Evolutionary conservation across 768 basidiomycete genomes (phyloP), one percentile per base, ranked within the genome.

Genomic region (Kwoniella dejecticola): DNA sequence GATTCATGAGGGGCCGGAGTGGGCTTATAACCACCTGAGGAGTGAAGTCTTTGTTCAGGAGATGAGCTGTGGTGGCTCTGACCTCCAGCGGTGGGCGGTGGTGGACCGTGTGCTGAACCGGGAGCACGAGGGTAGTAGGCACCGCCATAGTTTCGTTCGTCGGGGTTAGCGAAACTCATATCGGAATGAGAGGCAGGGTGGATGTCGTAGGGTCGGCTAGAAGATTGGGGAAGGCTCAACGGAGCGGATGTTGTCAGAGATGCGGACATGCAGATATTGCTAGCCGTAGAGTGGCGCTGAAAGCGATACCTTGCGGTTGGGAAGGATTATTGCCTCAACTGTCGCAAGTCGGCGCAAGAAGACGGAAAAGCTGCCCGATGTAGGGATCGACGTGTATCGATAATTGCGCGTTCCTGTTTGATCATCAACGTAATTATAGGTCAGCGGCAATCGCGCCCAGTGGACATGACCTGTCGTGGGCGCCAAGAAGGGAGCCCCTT

Each of bases 201-300:
- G 36, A 44, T 30, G 45, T 53, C 52, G 63, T 57, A 63, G 44
- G 57, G 52, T 47, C 52, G 57, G 45, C 36, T 45, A 19, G 57
- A 31, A 27, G 63, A 44, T 31, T 57, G 63, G 36, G 63, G 50
- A 11, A 64, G 38, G 46, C 57, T 59, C 63, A 64, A 38, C 24
- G 63, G 63, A 64, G 63, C 63, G 24, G 63, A 64, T 42, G 63
- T 64, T 19, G 63, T 64, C 40, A 64, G 41, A 33, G 62, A 63
- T 11, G 60, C 60, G 26, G 60, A 62, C 60, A 62, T 62, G 26
- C 46, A 62, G 48, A n/a, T 26, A 27, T 21, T 11, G 33, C 17
- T n/a, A 29, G 48, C 17, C 19, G 30, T 12, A 50, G 41, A n/a
- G 27, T 6, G n/a, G 30, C 24, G 13, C 8, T 15, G 19, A 50